A percentile compares a stretch with the other conserved stretches of the same genome.
Conservation (phyloP, 805 yeast genomes). For the Sugiyamaella marilandica region DNA sequence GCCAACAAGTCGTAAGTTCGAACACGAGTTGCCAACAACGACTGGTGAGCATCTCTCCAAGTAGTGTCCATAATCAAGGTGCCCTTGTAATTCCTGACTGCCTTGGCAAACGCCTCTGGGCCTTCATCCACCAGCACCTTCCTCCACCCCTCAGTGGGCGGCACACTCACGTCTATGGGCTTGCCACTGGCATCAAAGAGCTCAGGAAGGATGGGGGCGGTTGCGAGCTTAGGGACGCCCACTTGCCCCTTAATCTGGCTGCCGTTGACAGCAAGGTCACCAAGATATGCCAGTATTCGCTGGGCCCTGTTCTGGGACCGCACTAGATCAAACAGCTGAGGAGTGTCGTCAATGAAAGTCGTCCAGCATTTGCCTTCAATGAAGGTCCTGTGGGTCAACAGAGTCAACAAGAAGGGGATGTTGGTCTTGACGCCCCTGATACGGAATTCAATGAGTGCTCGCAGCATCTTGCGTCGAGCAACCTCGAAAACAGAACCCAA, state of each 20-base stretch:
- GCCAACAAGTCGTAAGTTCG: constrained; percentile 88
- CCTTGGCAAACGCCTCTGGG: constrained; percentile 83
- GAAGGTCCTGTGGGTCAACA: constrained; percentile 85
- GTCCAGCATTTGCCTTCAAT: constrained; percentile 92
- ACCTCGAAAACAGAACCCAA: constrained; percentile 97
- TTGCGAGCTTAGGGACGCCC: constrained; percentile 78
- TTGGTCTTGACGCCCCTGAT: constrained; percentile 98
- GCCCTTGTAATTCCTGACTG: constrained; percentile 79
- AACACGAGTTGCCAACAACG: constrained; percentile 92
- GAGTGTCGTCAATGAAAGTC: constrained; percentile 97
- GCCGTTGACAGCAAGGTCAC: constrained; percentile 93
- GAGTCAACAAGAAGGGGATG: constrained; percentile 89
- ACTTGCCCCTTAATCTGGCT: constrained; percentile 93
- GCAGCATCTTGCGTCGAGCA: constrained; percentile 94
- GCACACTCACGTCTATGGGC: constrained; percentile 51
- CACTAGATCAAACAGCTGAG: constrained; percentile 90
- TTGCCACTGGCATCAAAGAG: constrained; percentile 60
- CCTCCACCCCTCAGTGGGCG: constrained; percentile 86
- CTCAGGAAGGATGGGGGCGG: constrained; percentile 71
- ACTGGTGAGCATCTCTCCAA: constrained; percentile 99
- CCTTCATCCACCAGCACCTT: constrained; percentile 78
- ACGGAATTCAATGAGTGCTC: constrained; percentile 95
- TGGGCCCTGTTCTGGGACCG: constrained; percentile 95
- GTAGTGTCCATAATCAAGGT: constrained; percentile 96
- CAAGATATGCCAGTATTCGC: constrained; percentile 84